Base-by-base conservation (phyloP, 441 rosid genomes). In the Jatropha multifida region DNA sequence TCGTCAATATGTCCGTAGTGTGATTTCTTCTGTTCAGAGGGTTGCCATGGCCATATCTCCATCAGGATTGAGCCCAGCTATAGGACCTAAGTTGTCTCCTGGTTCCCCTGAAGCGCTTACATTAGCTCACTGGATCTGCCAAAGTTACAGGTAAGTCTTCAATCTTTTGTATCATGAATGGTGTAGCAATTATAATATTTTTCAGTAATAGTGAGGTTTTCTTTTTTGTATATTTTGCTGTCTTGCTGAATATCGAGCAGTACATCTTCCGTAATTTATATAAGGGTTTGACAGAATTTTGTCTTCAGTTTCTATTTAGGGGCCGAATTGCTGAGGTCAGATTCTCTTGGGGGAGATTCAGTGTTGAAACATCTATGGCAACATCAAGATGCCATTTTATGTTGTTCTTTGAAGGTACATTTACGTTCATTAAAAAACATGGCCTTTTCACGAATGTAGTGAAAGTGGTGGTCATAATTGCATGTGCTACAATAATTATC, bases 11-110 rank as follows among this genome's bases (percentile, higher is more conserved):
- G 87, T 96, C 3, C 88, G 97, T 0, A 96, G 94, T 18, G 96
- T 96, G 72, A 91, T 96, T 66, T 88, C 98, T n/a, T 88, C 99
- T 0, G 97, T 96, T 58, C 99, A 96, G 89, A 90, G 97, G 56
- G 96, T 96, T 71, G 98, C 99, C 37, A 90, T 88, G 94, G 99
- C 94, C 26, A 88, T 96, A 76, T 89, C 98, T 73, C 98, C 97
- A 3, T 88, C 98, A 7, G 96, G 96, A 67, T 71, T 86, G 83
- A 82, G 83, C 73, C 91, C 96, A 10, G 66, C 87, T 68, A 55
- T 86, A 18, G 94, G 93, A 15, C 90, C 96, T 0, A 91, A 88
- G 83, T 76, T 89, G 41, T 86, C 89, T 23, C 90, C 93, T 0
- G 93, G 92, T 7, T 90, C 97, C 69, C 98, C 98, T 17, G 99